Evolutionary conservation across 2,329 filamentous ascomycete species (phyloP), one percentile per base, ranked within the genome.

Genomic region (Blastomyces gilchristii): DNA sequence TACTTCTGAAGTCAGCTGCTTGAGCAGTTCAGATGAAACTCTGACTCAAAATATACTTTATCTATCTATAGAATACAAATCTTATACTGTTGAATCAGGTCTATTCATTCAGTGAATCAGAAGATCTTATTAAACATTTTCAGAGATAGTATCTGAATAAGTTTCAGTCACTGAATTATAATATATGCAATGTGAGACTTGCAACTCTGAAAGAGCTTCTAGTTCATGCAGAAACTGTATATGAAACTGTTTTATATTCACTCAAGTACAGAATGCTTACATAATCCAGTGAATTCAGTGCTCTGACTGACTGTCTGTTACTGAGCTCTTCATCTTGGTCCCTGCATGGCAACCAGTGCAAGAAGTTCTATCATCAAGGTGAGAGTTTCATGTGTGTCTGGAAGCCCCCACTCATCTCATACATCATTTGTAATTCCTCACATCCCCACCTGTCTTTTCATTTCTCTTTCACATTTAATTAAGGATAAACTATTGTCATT

Each of bases 151-250:
- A 58, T 58, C 14, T 58, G 34, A 8, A 58, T 34, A 43, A 58
- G 56, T 58, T 58, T 2, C 34, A 22, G 34, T 1, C 18, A 4
- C 41, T 58, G 56, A 1, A 45, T 37, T 58, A 37, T 5, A 16
- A 45, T 25, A 58, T 43, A 7, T 58, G 56, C 56, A 39, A 45
- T 3, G 16, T 58, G 56, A 41, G 34, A 3, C 34, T 58, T 5
- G 28, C 7, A 45, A 58, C 34, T 16, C 34, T 58, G 25, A 58
- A 39, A 58, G 16, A 58, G 28, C 56, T 58, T 58, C 56, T 58
- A 11, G 2, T 58, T 5, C 56, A 41, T 58, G 34, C 16, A 5
- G 37, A 58, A 41, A 34, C 12, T 45, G 56, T 5, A n/a, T 4
- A 58, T 3, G 5, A 4, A 39, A 58, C 34, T 2, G 14, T 58